A percentile compares a stretch with the other conserved stretches of the same genome.
Conservation (phyloP, 2,329 filamentous ascomycete genomes). For the Paramyrothecium roridum region DNA sequence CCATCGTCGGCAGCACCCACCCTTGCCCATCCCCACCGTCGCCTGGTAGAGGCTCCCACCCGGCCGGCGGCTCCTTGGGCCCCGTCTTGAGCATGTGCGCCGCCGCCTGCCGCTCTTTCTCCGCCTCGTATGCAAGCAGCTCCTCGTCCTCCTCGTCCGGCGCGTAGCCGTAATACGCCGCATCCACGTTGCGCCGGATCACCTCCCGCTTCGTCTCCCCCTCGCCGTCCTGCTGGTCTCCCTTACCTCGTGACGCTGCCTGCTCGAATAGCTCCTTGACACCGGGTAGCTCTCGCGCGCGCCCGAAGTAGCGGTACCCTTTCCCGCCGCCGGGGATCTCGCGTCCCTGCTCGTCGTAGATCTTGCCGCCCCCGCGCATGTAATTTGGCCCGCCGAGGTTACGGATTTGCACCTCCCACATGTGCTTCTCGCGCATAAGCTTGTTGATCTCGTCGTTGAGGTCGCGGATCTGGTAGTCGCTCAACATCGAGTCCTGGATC, state of each 20-base stretch:
- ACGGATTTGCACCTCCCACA: constrained; percentile 97
- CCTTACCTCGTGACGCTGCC: constrained; percentile 55
- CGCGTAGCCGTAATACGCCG: constrained; percentile 93
- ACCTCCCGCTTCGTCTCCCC: constrained; percentile 50
- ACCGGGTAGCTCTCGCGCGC: constrained; percentile 84
- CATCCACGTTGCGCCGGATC: constrained; percentile 76
- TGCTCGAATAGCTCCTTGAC: constrained; percentile 96
- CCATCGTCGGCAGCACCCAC: constrained; percentile 81
- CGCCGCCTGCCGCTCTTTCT: constrained; percentile 79
- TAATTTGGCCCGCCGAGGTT: constrained; percentile 97
- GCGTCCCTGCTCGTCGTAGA: constrained; percentile 71
- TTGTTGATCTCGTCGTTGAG: constrained; percentile 99
- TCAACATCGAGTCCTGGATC: constrained; percentile 89
- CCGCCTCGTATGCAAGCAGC: constrained; percentile 74
- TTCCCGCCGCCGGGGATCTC: constrained; percentile 76
- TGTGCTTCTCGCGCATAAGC: constrained; percentile 97
- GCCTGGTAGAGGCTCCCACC: constrained; percentile 84
- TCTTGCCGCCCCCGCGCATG: constrained; percentile 69
- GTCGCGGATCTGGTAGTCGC: constrained; percentile 95
- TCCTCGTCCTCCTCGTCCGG: constrained; percentile 86
- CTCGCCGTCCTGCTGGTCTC: constrained; percentile 62
- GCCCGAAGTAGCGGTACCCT: constrained; percentile 91
- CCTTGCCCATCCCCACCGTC: constrained; percentile 77
- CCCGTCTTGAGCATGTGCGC: constrained; percentile 63
- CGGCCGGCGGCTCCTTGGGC: constrained; percentile 55